Base-by-base conservation (phyloP, 805 yeast genomes). In the Pachysolen tannophilus region DNA sequence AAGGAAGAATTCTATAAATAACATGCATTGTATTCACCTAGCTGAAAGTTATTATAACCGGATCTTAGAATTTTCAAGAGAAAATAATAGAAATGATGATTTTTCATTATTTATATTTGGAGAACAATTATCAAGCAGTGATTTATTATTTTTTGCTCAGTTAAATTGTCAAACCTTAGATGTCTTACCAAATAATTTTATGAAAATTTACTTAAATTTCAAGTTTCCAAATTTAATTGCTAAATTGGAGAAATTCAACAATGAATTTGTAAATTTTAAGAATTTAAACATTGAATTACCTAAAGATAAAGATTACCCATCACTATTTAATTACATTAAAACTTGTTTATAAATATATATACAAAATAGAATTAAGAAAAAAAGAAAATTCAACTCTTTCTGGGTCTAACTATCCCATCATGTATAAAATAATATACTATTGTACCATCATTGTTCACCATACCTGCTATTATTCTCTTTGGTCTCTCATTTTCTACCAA, bases 391-490 rank as follows among this genome's bases (percentile, higher is more conserved):
- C 45, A 75, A 42, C 72, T 73, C 46, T 69, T 73, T 39, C 71
- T 65, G 2, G 88, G 88, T 50, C 74, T 74, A 23, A 66, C 73
- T 8, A 80, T 55, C 4, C 88, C 88, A 45, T 74, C 75, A 50
- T 78, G 74, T 13, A 78, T 63, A 50, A 72, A 71, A 52, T 82
- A 81, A 45, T 75, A 82, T n/a, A 79, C 79, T 14, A 78, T 65
- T 0, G 87, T 77, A 2, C 85, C 79, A 50, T 82, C 92, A 37
- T 68, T 68, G 44, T 72, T 76, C 3, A 72, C 66, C 6, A 81
- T 59, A 0, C 73, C 87, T 20, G 75, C 42, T 0, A 78, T 58
- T 3, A 82, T 42, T 38, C 76, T 56, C 29, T 53, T 55, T 0
- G 75, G 72, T 19, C 72, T 48, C 6, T 4, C 5, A 1, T 40